Percentiles rank a stretch among this genome's conserved stretches.
phyloP scores from a whole-genome alignment of 192 early-diverging fungal species.

The Coemansia sp. region DNA sequence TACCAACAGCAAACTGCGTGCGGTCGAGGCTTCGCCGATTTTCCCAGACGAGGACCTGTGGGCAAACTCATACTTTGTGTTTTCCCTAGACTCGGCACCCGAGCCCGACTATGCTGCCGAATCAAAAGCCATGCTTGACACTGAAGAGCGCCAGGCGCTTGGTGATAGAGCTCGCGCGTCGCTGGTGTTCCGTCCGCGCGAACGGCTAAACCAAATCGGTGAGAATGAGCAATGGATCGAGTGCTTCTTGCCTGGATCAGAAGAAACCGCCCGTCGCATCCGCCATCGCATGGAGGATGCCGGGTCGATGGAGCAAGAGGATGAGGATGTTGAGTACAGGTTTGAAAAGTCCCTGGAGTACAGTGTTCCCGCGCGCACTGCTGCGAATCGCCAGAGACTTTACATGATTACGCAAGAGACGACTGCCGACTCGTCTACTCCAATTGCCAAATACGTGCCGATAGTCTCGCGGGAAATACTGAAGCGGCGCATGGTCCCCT shows the following conservation, averaged over 20 bases:
- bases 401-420: conserved; percentile 29
- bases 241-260: conserved; percentile 31
- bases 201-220: conserved; percentile 27
- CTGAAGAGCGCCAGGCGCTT: conserved; percentile 8
- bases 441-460: conserved; percentile 27
- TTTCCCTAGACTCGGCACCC: conserved; percentile 32
- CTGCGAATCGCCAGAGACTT: conserved; percentile 19
- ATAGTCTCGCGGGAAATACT: conserved; percentile 26
- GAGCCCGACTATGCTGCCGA: conserved; percentile 24
- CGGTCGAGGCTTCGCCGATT: conserved; percentile 36
- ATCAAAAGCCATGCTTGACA: neutral
- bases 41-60: conserved; percentile 36
- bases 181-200: conserved; percentile 35
- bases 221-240: conserved; percentile 46
- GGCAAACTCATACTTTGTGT: conserved; percentile 38
- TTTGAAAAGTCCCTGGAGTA: conserved; percentile 38
- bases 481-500: conserved; percentile 29
- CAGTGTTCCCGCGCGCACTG: conserved; percentile 21
- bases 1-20: conserved; percentile 35
- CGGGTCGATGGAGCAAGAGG: neutral
- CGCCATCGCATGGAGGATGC: conserved; percentile 6
- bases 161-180: conserved; percentile 31
- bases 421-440: neutral
- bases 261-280: conserved; percentile 12
- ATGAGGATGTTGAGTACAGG: conserved; percentile 27